phyloP scores from a whole-genome alignment of 306 rosid species.

The Medicago ruthenica region DNA sequence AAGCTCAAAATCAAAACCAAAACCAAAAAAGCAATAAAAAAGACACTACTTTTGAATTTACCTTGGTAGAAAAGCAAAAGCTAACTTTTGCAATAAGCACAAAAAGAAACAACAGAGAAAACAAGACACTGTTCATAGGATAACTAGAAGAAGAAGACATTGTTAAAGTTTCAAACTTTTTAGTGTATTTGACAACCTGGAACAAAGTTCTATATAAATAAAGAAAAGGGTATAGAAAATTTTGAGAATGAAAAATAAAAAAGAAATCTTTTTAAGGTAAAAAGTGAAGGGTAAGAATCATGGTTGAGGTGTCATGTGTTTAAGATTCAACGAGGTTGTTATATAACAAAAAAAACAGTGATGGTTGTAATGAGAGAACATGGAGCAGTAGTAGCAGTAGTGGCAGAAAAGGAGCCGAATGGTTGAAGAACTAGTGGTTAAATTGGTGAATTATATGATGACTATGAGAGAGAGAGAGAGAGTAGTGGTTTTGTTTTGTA shows the following conservation, averaged over 20 bases:
- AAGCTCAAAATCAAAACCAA: slow-evolving; percentile 26
- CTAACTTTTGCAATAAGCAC: slow-evolving; percentile 51
- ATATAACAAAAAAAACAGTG: slow-evolving; percentile 39
- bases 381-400: slow-evolving; percentile 3
- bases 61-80: slow-evolving; percentile 67
- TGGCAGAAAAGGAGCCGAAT: slow-evolving; percentile 28
- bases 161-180: slow-evolving; percentile 32
- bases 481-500: slow-evolving; percentile 44
- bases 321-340: slow-evolving; percentile 9
- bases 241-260: not conserved
- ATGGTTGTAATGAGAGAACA: slow-evolving; percentile 31
- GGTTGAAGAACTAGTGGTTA: slow-evolving; percentile 12
- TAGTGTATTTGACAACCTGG: slow-evolving; percentile 8
- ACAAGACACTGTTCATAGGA: slow-evolving; percentile 38
- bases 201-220: slow-evolving; percentile 23
- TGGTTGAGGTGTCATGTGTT: slow-evolving; percentile 32
- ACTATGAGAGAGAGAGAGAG: slow-evolving; percentile 31
- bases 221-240: not conserved
- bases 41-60: slow-evolving; percentile 13
- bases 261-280: not conserved
- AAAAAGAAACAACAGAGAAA: slow-evolving; percentile 48
- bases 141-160: slow-evolving; percentile 53
- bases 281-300: slow-evolving; percentile 34
- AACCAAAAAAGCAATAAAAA: not conserved
- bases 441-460: slow-evolving; percentile 36